A percentile compares a stretch with the other conserved stretches of the same genome.
These are phyloP conservation scores for Austropuccinia psidii DNA, from an alignment of 1,284 basidiomycete genomes.

Conservation along the genomic window DNA sequence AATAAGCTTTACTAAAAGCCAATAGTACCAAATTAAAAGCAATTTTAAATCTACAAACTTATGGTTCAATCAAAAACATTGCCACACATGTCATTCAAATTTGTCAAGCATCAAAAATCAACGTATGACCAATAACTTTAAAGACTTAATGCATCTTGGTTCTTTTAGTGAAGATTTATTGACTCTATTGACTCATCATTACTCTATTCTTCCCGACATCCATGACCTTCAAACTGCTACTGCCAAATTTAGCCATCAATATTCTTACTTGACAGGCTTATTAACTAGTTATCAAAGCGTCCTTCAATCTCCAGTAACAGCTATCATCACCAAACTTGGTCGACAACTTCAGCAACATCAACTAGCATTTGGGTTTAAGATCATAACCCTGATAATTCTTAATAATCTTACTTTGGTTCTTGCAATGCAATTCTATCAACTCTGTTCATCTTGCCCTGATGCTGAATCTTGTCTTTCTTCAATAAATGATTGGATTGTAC, in stretches of 20 bases:
- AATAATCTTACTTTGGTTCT: constrained; percentile 26
- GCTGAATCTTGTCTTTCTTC: neutral
- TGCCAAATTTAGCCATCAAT: constrained; percentile 17
- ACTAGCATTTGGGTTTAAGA: constrained; percentile 22
- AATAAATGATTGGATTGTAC: constrained; percentile 23
- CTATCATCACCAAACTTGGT: too few species aligned
- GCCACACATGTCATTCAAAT: constrained; percentile 18
- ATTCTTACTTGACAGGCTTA: constrained; percentile 27
- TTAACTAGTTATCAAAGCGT: constrained; percentile 26
- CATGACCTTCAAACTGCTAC: constrained; percentile 7
- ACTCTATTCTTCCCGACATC: constrained; percentile 28
- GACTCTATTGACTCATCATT: constrained; percentile 19
- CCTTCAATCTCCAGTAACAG: neutral
- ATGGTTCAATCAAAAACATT: constrained; percentile 24
- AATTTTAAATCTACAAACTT: constrained; percentile 19
- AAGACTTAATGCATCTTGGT: constrained; percentile 1
- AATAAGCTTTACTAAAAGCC: constrained; percentile 3
- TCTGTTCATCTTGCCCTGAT: neutral
- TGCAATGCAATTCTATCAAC: constrained; percentile 21
- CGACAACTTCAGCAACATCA: constrained; percentile 17
- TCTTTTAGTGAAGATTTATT: constrained; percentile 18
- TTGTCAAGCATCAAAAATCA: constrained; percentile 6
- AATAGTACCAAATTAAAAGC: neutral
- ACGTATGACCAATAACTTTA: neutral
- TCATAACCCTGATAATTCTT: constrained; percentile 31